phyloP scores from a whole-genome alignment of 1,284 basidiomycete genomes.

The Leccinum angustisporum region DNA sequence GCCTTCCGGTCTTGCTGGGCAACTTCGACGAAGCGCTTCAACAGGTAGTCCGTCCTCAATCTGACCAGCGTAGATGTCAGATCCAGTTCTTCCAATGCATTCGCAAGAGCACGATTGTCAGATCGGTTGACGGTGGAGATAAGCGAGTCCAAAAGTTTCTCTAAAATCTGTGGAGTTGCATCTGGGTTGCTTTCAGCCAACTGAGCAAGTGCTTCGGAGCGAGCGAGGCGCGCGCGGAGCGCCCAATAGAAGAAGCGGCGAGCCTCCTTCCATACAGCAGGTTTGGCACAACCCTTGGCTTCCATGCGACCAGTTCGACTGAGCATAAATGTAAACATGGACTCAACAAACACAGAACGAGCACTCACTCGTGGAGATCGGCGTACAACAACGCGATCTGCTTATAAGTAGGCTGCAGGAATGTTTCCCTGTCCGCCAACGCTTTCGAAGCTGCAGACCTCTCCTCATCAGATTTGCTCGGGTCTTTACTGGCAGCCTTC shows the following conservation, averaged over 20 bases:
- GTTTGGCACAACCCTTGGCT: slow-evolving; percentile 91
- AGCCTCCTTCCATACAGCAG: slow-evolving; percentile 84
- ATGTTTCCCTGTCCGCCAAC: slow-evolving; percentile 77
- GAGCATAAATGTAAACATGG: slow-evolving; percentile 21
- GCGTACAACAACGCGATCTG: slow-evolving; percentile 94
- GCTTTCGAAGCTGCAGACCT: slow-evolving; percentile 68
- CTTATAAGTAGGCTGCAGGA: slow-evolving; percentile 88
- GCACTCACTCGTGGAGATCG: slow-evolving; percentile 89
- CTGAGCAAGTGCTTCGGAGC: slow-evolving; percentile 57
- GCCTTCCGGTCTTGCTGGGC: slow-evolving; percentile 70
- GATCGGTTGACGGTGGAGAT: slow-evolving; percentile 51
- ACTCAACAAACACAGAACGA: neutral
- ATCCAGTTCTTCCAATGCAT: slow-evolving; percentile 67
- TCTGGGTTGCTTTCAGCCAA: slow-evolving; percentile 65
- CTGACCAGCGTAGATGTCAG: slow-evolving; percentile 57
- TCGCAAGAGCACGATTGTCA: slow-evolving; percentile 55
- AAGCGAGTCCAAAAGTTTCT: slow-evolving; percentile 58
- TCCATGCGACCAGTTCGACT: slow-evolving; percentile 97
- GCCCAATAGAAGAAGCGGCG: slow-evolving; percentile 97
- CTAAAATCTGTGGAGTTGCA: slow-evolving; percentile 58
- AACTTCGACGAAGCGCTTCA: slow-evolving; percentile 59
- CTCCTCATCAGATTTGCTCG: slow-evolving; percentile 70
- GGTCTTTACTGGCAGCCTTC: slow-evolving; percentile 79
- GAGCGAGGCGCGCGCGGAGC: slow-evolving; percentile 76
- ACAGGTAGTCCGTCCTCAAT: slow-evolving; percentile 64